Percentiles rank a stretch among this genome's conserved stretches.
Conservation (phyloP, 2,329 filamentous ascomycete species). For the Cercospora sesami region DNA sequence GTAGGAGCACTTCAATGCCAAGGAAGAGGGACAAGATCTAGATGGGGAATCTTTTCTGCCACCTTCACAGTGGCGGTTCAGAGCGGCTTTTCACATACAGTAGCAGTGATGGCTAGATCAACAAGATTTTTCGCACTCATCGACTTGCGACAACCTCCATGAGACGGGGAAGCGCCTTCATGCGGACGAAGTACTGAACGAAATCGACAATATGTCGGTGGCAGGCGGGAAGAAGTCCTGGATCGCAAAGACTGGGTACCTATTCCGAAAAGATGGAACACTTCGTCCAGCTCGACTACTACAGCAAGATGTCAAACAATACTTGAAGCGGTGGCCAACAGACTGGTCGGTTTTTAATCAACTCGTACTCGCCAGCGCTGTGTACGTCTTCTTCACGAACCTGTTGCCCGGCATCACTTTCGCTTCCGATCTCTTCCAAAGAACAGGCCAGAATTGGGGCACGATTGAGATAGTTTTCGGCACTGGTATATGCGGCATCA, state of each 20-base stretch:
- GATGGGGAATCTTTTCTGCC: background rate
- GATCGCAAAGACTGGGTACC: background rate
- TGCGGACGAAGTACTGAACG: background rate
- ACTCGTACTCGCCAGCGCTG: slow-evolving; percentile 61
- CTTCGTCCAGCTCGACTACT: slow-evolving; percentile 40
- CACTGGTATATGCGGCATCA: slow-evolving; percentile 63
- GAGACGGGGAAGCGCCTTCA: background rate
- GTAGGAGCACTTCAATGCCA: background rate
- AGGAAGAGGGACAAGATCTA: background rate
- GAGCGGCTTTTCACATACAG: background rate
- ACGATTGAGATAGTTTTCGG: slow-evolving; percentile 68
- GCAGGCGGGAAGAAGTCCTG: background rate
- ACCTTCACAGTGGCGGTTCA: slow-evolving; percentile 1
- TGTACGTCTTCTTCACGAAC: slow-evolving; percentile 69
- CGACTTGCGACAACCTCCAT: background rate
- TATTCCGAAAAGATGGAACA: background rate
- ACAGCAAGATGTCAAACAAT: slow-evolving; percentile 35
- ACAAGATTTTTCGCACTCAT: background rate
- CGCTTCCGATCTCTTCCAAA: slow-evolving; percentile 62
- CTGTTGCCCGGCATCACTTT: slow-evolving; percentile 67
- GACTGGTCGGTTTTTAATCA: slow-evolving; percentile 59
- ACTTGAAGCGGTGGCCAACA: slow-evolving; percentile 35
- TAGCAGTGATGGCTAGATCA: background rate
- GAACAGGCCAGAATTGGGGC: slow-evolving; percentile 64
- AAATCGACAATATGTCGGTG: background rate